Conservation (phyloP, 176 grass and related monocot species). For the Avena sativa region DNA sequence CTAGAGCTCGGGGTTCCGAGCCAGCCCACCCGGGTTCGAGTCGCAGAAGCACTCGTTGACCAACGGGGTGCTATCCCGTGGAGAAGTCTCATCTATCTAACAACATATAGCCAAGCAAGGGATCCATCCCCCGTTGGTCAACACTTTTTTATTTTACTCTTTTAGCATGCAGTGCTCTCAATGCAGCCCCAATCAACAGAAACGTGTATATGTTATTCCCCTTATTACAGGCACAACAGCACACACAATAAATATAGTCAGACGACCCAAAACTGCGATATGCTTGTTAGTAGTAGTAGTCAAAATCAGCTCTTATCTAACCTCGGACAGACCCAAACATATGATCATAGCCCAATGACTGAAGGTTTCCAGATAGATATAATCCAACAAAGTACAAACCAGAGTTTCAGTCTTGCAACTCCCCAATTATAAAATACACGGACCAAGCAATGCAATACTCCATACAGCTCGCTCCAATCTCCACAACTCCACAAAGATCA, state of each 20-base stretch:
- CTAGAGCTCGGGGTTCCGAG: too few species aligned
- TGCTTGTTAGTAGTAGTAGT: background rate
- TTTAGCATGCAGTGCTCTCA: background rate
- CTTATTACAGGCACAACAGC: background rate
- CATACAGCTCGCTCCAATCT: background rate
- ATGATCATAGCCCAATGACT: background rate
- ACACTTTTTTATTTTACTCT: too few species aligned
- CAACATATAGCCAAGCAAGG: too few species aligned
- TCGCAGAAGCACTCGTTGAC: too few species aligned
- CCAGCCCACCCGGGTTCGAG: too few species aligned
- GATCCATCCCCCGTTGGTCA: too few species aligned
- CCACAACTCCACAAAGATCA: background rate
- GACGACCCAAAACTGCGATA: background rate
- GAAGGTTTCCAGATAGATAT: background rate
- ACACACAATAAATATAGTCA: background rate
- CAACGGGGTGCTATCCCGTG: too few species aligned
- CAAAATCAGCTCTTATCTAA: slow-evolving; percentile 12
- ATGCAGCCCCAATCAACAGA: background rate
- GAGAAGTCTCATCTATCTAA: too few species aligned
- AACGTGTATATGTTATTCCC: background rate
- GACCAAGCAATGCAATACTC: background rate
- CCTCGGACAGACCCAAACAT: background rate
- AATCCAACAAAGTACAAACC: background rate
- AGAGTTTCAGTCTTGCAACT: background rate
- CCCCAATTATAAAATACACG: background rate